Percentiles rank a stretch among this genome's conserved stretches.
Evolutionary conservation across 345 rosid genomes (phyloP).

Genomic region (Zanthoxylum bungeanum): DNA sequence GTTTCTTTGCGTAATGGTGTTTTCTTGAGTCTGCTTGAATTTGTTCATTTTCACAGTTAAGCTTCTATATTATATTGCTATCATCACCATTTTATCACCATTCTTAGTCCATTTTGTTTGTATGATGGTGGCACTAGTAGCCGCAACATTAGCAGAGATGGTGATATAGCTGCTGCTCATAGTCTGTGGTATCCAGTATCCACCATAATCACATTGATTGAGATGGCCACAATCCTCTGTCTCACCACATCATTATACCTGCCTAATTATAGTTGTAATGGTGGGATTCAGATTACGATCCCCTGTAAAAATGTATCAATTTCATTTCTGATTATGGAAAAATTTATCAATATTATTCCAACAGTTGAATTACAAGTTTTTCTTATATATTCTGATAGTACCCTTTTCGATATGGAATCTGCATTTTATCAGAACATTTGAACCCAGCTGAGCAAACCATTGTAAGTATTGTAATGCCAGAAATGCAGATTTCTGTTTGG

Average conservation of each 20-base stretch:
- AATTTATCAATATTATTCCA: not conserved
- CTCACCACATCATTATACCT: not conserved
- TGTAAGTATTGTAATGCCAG: constrained; percentile 35
- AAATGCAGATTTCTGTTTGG: constrained; percentile 30
- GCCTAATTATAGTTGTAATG: not conserved
- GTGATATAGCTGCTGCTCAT: constrained; percentile 13
- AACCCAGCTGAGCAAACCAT: constrained; percentile 15
- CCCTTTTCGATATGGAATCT: constrained; percentile 6
- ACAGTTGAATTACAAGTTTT: not conserved
- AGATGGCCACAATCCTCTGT: constrained; percentile 9
- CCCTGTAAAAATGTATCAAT: constrained; percentile 8
- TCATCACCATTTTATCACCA: not conserved
- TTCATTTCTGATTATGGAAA: constrained; percentile 7
- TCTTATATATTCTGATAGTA: not conserved
- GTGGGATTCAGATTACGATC: constrained; percentile 1
- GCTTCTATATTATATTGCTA: not conserved
- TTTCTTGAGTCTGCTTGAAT: not conserved
- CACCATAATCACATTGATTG: constrained; percentile 13
- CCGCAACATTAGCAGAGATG: not conserved
- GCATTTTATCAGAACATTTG: not conserved
- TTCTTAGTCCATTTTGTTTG: not conserved
- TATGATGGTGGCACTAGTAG: constrained; percentile 1
- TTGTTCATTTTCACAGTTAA: not conserved
- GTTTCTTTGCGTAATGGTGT: not conserved
- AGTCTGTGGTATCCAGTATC: constrained; percentile 35